Evolutionary conservation across 23 red algal species (phyloP), one percentile per base, ranked within the genome.

Genomic region (Cyanidiococcus yangmingshanensis): DNA sequence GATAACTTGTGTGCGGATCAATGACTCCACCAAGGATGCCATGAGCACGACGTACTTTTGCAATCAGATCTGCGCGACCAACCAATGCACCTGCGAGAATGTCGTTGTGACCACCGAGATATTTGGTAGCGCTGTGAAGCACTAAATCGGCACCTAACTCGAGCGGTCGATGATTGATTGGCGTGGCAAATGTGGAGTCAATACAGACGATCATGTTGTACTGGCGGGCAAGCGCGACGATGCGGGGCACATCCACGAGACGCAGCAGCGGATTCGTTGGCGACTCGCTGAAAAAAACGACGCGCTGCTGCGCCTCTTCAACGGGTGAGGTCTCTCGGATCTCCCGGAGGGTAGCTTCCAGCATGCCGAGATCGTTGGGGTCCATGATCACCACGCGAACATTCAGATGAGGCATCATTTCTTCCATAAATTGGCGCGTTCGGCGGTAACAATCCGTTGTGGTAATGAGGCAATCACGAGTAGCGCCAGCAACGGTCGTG

Each of bases 391-490:
- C 84, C 40, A 77, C 68, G 3, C 80, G 45, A 16, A 98, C 82
- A 74, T 84, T 84, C 87, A 98, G 90, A 76, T 85, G 87, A 1
- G 94, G 94, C 68, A 98, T 51, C 80, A 98, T 34, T 2, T 88
- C 88, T 26, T 74, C 75, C 1, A 98, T 67, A 85, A 98, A 98
- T 79, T 98, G 94, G 26, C 94, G 84, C 21, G 94, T 98, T 38
- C 94, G 77, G 30, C 94, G 79, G 77, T 98, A 98, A 63, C 94
- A 98, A 57, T 98, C 94, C 29, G 88, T 98, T n/a, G 94, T 98
- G 25, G 79, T 82, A 0, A 98, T 82, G 39, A 98, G 82, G 68
- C 89, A 80, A 0, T 85, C 90, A 35, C 63, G 16, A 54, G 45
- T 54, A 7, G 3, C 63, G 79, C 86, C 67, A 30, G 80, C 82